Evolutionary conservation across 2,329 filamentous ascomycete species (phyloP), one percentile per base, ranked within the genome.

Genomic region (Exophiala calicioides): DNA sequence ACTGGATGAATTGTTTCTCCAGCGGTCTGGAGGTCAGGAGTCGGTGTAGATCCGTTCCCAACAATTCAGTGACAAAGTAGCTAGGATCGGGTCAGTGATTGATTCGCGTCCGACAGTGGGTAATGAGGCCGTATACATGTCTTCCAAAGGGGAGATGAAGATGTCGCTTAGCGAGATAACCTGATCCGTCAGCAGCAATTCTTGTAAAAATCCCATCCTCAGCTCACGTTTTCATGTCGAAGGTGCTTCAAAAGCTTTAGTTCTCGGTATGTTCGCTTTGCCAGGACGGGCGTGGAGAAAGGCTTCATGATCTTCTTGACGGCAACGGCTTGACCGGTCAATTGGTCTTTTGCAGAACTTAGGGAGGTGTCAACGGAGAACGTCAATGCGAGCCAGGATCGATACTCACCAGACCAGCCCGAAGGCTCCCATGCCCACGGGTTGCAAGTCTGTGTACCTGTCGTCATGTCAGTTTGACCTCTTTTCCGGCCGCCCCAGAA

Each of bases 271-370:
- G 93, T 98, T 66, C 93, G 82, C 78, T 98, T 98, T 49, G 93
- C 93, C 36, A 98, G 79, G 49, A 98, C 93, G 1, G 93, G 90
- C n/a, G 93, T 98, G 78, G 90, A 96, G 74, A 98, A 98, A 7
- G 93, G 93, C 78, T 97, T 98, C 91, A 98, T 97, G 66, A 98
- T 98, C 82, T 98, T 98, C 81, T 98, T 98, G 68, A 98, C 90
- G 50, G 93, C 93, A 53, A 98, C 93, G 71, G 90, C 90, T 71
- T 96, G 90, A 68, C 82, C 88, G 51, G 93, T 97, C 71, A 98
- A 89, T 76, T 97, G 90, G 70, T 98, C 93, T 73, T 90, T 91
- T 48, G 93, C 93, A 57, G 93, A 97, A 73, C 91, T 97, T 67
- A 60, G 55, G 29, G 43, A 13, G 16, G n/a, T 24, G 47, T 54